A percentile compares a stretch with the other conserved stretches of the same genome.
phyloP scores from a whole-genome alignment of 768 basidiomycete genomes.

The Agaricus sinodeliciosus region DNA sequence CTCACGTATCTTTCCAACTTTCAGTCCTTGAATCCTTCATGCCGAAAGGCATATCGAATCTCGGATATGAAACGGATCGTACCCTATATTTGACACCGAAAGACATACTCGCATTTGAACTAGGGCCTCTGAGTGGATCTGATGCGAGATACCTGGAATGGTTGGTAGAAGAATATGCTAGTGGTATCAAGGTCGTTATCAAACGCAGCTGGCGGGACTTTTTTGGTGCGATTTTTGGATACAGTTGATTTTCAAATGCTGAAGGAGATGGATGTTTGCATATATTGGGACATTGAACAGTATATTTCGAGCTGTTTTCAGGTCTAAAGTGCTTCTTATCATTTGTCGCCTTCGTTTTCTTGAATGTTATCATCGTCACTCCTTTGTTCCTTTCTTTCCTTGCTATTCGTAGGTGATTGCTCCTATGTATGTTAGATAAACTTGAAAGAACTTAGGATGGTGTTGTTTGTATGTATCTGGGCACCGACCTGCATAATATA shows the following conservation, averaged over 20 bases:
- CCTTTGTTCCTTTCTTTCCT: background rate
- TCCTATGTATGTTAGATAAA: too few species aligned
- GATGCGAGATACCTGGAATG: slow-evolving; percentile 77
- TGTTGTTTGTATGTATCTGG: too few species aligned
- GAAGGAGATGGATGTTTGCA: too few species aligned
- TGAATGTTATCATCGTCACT: background rate
- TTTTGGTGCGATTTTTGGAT: slow-evolving; percentile 39
- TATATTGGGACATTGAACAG: background rate
- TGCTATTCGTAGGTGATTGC: background rate
- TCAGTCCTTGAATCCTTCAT: slow-evolving; percentile 36
- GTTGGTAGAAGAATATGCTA: slow-evolving; percentile 62
- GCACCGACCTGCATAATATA: too few species aligned
- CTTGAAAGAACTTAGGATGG: too few species aligned
- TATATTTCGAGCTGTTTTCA: background rate
- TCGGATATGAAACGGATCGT: background rate
- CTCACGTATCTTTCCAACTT: slow-evolving; percentile 54
- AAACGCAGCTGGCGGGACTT: slow-evolving; percentile 47
- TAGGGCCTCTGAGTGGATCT: slow-evolving; percentile 64
- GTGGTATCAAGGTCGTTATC: slow-evolving; percentile 25
- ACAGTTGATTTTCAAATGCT: slow-evolving; percentile 17
- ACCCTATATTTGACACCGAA: slow-evolving; percentile 43
- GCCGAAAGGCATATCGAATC: slow-evolving; percentile 14
- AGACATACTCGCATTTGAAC: slow-evolving; percentile 62
- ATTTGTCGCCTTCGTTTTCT: background rate
- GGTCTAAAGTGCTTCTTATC: background rate